Conservation (phyloP, 2,329 filamentous ascomycete genomes). For the Pestalotiopsis sp. region DNA sequence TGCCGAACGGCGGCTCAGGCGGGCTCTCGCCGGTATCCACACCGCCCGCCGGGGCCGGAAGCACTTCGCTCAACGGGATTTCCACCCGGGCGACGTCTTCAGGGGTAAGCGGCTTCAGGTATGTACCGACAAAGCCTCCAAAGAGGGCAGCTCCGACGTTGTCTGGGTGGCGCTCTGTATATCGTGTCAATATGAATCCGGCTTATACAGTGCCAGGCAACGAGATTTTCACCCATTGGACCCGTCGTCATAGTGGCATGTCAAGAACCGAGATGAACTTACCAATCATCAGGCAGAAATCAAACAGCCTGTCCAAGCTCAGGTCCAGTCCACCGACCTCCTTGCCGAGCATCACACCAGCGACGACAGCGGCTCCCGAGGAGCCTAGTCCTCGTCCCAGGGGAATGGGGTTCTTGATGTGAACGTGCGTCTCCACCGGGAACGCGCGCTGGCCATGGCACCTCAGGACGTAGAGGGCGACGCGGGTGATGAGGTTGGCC, state of each 20-base stretch:
- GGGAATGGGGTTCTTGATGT: slow-evolving; percentile 95
- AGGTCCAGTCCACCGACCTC: slow-evolving; percentile 81
- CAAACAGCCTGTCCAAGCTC: slow-evolving; percentile 80
- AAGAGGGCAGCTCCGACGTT: slow-evolving; percentile 95
- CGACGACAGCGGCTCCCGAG: slow-evolving; percentile 92
- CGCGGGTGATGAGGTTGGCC: slow-evolving; percentile 89
- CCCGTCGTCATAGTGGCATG: neutral
- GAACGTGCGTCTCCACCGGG: slow-evolving; percentile 83
- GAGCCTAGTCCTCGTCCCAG: slow-evolving; percentile 92
- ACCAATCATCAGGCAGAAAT: slow-evolving; percentile 98
- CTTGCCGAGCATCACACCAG: slow-evolving; percentile 90
- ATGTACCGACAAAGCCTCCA: slow-evolving; percentile 95
- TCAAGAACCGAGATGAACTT: slow-evolving; percentile 23
- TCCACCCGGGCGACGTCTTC: slow-evolving; percentile 89
- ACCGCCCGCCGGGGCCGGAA: slow-evolving; percentile 87
- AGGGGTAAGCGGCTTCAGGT: slow-evolving; percentile 87
- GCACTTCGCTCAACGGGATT: slow-evolving; percentile 90
- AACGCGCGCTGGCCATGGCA: slow-evolving; percentile 88
- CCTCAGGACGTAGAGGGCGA: slow-evolving; percentile 90
- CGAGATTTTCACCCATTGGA: neutral
- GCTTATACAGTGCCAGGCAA: neutral
- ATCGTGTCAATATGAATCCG: slow-evolving; percentile 13
- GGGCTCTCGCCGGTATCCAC: slow-evolving; percentile 86
- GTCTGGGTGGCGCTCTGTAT: slow-evolving; percentile 79
- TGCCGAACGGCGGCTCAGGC: slow-evolving; percentile 85